phyloP scores from a whole-genome alignment of 164 flowering plant species.

The Stephania cephalantha region DNA sequence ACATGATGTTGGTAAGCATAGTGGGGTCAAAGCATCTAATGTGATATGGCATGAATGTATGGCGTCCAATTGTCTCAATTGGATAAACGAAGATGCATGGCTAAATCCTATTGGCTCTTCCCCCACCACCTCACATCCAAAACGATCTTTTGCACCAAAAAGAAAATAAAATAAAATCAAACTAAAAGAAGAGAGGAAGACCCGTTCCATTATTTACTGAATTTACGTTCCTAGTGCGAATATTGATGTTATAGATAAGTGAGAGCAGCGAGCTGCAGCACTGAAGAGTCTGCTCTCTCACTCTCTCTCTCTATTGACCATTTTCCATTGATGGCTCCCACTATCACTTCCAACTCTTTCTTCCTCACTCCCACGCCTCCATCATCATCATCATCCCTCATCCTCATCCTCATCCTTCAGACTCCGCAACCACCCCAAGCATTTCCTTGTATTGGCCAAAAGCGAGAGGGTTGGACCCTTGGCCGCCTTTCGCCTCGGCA shows the following conservation, averaged over 20 bases:
- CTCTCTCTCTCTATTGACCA: background rate
- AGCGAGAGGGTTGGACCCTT: conserved; percentile 19
- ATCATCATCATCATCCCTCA: conserved; percentile 6
- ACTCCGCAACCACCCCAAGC: conserved; percentile 20
- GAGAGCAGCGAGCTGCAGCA: background rate
- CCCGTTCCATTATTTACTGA: too few relatives aligned
- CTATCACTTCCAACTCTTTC: conserved; percentile 63
- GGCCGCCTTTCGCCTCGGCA: conserved; percentile 32
- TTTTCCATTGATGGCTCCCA: conserved; percentile 48
- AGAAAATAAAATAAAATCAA: too few relatives aligned
- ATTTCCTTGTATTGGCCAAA: conserved; percentile 35
- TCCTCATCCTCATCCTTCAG: conserved; percentile 16
- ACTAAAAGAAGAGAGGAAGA: too few relatives aligned
- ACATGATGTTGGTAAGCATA: background rate
- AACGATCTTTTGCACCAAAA: too few relatives aligned
- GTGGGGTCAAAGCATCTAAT: background rate
- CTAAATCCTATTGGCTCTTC: conserved; percentile 27
- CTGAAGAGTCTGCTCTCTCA: background rate
- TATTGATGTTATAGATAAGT: too few relatives aligned
- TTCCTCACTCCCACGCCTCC: conserved; percentile 39
- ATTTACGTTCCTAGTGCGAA: too few relatives aligned
- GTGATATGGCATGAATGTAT: background rate
- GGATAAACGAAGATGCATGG: conserved; percentile 43
- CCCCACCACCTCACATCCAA: conserved; percentile 12
- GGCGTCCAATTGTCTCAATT: conserved; percentile 2